Conservation (phyloP, 2,329 filamentous ascomycete species). For the Pseudopithomyces maydicus region DNA sequence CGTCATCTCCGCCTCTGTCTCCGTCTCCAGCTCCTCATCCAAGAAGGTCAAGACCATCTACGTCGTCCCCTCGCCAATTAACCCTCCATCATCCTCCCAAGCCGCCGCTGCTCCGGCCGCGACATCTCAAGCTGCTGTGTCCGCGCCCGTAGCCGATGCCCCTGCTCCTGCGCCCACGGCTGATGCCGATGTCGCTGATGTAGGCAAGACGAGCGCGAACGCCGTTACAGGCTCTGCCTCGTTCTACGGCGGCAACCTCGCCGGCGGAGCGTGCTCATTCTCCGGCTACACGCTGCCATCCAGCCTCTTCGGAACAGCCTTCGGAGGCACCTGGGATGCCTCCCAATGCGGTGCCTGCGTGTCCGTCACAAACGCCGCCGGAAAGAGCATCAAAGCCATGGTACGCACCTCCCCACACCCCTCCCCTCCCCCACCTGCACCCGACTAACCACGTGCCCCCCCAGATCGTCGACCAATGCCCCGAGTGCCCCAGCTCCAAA, state of each 20-base stretch:
- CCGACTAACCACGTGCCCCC: background rate
- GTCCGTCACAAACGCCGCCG: slow-evolving; percentile 61
- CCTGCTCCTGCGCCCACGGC: slow-evolving; percentile 12
- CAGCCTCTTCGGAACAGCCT: slow-evolving; percentile 65
- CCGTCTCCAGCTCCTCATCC: slow-evolving; percentile 1
- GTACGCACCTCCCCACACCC: slow-evolving; percentile 44
- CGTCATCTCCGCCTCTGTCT: background rate
- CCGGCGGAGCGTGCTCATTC: slow-evolving; percentile 68
- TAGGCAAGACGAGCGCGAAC: background rate
- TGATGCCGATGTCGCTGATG: slow-evolving; percentile 13
- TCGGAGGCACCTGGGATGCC: slow-evolving; percentile 65
- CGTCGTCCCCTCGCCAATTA: slow-evolving; percentile 15
- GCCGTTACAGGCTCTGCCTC: slow-evolving; percentile 36
- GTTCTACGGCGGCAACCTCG: slow-evolving; percentile 49
- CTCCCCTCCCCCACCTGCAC: background rate
- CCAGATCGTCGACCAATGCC: slow-evolving; percentile 63
- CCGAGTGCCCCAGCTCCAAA: slow-evolving; percentile 58
- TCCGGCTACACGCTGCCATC: slow-evolving; percentile 65
- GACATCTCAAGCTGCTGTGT: slow-evolving; percentile 2
- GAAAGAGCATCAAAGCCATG: slow-evolving; percentile 68
- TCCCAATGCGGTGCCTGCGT: slow-evolving; percentile 67
- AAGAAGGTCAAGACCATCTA: slow-evolving; percentile 19
- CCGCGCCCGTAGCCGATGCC: slow-evolving; percentile 13
- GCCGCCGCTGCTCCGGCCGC: slow-evolving; percentile 3
- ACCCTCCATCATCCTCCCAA: background rate